Base-by-base conservation (phyloP, 257 asterid genomes). In the Cinchona pubescens region DNA sequence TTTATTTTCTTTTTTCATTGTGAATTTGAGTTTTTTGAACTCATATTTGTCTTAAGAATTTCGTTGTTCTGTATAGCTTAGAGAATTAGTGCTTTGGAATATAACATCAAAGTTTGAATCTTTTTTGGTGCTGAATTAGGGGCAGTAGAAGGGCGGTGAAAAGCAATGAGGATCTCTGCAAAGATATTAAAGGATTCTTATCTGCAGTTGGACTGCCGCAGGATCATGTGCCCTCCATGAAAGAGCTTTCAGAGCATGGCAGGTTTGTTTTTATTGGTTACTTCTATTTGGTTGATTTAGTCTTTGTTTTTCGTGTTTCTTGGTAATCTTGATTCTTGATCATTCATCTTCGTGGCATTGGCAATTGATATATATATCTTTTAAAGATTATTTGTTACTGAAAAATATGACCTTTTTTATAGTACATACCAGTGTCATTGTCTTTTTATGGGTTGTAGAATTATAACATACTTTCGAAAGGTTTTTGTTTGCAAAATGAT, bases 201-300 rank as follows among this genome's bases (percentile, higher is more conserved):
- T 85, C 91, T 45, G 16, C 75, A 32, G 91, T 82, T 80, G 97
- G 97, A 40, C 92, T 90, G 71, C 96, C 97, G 15, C 79, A 83
- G 65, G 85, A 86, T 78, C 88, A 90, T 43, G 90, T 92, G 69
- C 99, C 98, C 71, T 82, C 99, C 59, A 85, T 51, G 81, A 94
- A 89, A 75, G 96, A 90, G 86, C 96, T 94, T 60, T 86, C 92
- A 3, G 80, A 75, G 69, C 79, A 86, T 51, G 99, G 99, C 76
- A 89, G 99, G 99, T 94, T 73, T 78, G 78, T 67, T 5, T 58
- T 34, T 65, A 32, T 53, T 32, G 34, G 32, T 4, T 34, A n/a
- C 7, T 53, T 30, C 18, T n/a, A 2, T 72, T 37, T 55, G 27
- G 40, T 69, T 78, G 32, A 7, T 63, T 51, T 32, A 61, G 2